Evolutionary conservation across 805 yeast species (phyloP).

Genomic region (Kluyveromyces siamensis): DNA sequence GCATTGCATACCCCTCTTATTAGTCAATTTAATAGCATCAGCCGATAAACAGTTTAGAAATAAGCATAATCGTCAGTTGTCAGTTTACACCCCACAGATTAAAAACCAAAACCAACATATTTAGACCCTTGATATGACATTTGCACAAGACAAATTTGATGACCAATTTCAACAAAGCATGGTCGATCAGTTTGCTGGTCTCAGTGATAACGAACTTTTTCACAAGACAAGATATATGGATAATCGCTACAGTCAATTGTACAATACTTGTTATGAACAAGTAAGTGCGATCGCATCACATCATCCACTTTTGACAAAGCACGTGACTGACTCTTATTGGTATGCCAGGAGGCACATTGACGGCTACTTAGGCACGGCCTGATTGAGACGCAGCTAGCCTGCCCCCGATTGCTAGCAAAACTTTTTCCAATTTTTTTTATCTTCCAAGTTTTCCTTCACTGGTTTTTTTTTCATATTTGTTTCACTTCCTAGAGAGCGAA

Average conservation of each 20-base stretch:
- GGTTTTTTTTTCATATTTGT: too few relatives aligned
- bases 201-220: not conserved
- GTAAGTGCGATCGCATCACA: not conserved
- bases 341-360: not conserved
- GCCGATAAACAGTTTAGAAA: too few relatives aligned
- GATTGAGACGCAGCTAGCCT: not conserved
- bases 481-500: too few relatives aligned
- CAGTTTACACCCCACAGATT: too few relatives aligned
- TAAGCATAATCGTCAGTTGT: too few relatives aligned
- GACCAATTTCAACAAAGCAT: conserved; percentile 2
- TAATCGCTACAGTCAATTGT: not conserved
- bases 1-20: too few relatives aligned
- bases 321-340: not conserved
- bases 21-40: too few relatives aligned
- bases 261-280: not conserved
- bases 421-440: too few relatives aligned
- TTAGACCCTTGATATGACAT: not conserved
- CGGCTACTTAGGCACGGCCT: not conserved
- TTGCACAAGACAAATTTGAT: not conserved
- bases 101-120: too few relatives aligned
- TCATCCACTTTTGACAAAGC: not conserved
- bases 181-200: conserved; percentile 1
- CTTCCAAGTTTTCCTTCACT: too few relatives aligned
- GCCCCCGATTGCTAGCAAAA: too few relatives aligned
- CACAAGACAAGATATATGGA: not conserved